These are phyloP conservation scores for Thelonectria olida DNA, from an alignment of 2,329 filamentous ascomycete species.

Conservation along the genomic window DNA sequence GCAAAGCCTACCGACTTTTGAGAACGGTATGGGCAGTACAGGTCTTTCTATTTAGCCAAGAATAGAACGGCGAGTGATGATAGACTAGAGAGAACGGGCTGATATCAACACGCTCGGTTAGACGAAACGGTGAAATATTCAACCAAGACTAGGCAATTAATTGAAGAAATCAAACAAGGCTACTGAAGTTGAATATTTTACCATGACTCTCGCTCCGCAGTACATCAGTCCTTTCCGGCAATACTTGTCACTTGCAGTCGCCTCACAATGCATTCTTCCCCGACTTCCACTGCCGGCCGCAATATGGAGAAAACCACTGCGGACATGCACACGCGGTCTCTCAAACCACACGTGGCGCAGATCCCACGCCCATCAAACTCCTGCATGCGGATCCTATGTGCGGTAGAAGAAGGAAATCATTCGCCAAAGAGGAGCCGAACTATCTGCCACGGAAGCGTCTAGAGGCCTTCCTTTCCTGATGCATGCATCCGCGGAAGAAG, in stretches of 20 bases:
- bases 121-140: no score
- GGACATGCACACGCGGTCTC: neutral
- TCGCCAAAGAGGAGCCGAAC: neutral
- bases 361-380: constrained; percentile 1
- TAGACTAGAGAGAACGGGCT: no score
- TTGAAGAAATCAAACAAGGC: no score
- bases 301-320: neutral
- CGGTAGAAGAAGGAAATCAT: neutral
- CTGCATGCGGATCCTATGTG: neutral
- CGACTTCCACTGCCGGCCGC: neutral
- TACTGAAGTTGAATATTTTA: no score
- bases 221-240: neutral
- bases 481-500: neutral
- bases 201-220: neutral
- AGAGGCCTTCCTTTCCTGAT: constrained; percentile 1
- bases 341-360: constrained; percentile 8
- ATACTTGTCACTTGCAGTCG: neutral
- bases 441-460: neutral
- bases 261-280: neutral
- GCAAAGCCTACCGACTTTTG: no score
- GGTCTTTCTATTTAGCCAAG: no score
- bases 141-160: no score
- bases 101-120: no score
- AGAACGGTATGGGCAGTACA: no score
- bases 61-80: no score